phyloP scores from a whole-genome alignment of 768 basidiomycete species.

The Kwoniella mangroviensis region DNA sequence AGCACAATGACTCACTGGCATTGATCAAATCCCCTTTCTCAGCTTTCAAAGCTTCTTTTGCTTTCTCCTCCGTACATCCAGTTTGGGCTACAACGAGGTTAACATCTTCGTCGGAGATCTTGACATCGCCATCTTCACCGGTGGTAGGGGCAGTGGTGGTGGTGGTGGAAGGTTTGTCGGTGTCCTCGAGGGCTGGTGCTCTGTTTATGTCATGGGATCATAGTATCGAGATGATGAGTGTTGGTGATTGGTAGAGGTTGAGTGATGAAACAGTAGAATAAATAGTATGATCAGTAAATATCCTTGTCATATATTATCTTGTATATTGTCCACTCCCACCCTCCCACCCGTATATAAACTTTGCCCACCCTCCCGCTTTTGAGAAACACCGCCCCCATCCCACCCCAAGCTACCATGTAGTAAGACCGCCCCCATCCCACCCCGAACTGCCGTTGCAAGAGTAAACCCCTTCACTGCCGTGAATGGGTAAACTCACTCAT shows the following conservation, averaged over 20 bases:
- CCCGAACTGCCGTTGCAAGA: neutral
- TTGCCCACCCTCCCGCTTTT: no score
- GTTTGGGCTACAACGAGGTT: conserved; percentile 91
- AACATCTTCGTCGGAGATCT: conserved; percentile 86
- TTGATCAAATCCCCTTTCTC: conserved; percentile 94
- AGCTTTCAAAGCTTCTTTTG: conserved; percentile 85
- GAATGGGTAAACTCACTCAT: conserved; percentile 47
- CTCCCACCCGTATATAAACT: neutral
- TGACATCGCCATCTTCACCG: conserved; percentile 36
- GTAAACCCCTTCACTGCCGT: neutral
- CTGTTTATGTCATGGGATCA: conserved; percentile 23
- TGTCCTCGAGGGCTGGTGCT: conserved; percentile 48
- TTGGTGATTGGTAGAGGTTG: conserved; percentile 1
- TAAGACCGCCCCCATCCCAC: conserved; percentile 4
- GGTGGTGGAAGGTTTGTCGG: conserved; percentile 24
- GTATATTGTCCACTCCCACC: neutral
- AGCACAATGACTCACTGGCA: conserved; percentile 72
- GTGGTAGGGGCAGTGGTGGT: conserved; percentile 25
- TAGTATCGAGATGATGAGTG: neutral
- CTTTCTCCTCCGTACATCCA: conserved; percentile 87
- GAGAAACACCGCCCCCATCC: conserved; percentile 6
- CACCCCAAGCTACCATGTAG: neutral
- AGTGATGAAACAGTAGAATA: neutral
- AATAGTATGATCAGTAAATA: no score
- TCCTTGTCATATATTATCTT: neutral